Evolutionary conservation across 225 moss, liverwort and hornwort species (phyloP), one percentile per base, ranked within the genome.

Genomic region (Pleurozium schreberi): DNA sequence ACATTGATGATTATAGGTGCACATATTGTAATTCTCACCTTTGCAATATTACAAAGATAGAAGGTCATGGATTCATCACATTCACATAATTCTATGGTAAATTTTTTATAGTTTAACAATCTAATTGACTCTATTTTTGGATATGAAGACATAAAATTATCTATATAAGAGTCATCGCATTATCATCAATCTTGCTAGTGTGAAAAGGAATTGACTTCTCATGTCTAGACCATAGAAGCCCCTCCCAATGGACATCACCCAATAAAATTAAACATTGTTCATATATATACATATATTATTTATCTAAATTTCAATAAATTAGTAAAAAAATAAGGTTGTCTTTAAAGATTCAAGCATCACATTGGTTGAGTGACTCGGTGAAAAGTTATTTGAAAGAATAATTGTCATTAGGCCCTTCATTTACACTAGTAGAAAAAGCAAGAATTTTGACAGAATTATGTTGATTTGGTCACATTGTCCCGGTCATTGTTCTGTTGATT

Each of bases 151-250:
- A 73, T 3, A 18, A 73, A 73, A 42, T 7, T 10, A 45, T 45
- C 6, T 10, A 30, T 0, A 43, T 15, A 27, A 71, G 0, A 14
- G 3, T 71, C 17, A 73, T 28, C 6, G 2, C 0, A 0, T 9
- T 8, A 73, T 30, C 11, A 18, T 73, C 6, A 18, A 30, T 6
- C 11, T 10, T 4, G 0, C 2, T 30, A 30, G 6, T 11, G 6
- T 47, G 1, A 30, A 28, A 45, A 28, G 0, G 3, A 5, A 71
- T 28, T 73, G 17, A 45, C 28, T 73, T 45, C 3, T 5, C 28
- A 28, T 45, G 6, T 73, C 1, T 28, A 18, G 30, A 45, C 6
- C 5, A 28, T 6, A 28, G 10, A 45, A 4, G 2, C 6, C 5
- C 0, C 18, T 10, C 0, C 10, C 2, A 73, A 45, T 17, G 2